phyloP scores from a whole-genome alignment of 805 yeast species.

The Myxozyma melibiosi region DNA sequence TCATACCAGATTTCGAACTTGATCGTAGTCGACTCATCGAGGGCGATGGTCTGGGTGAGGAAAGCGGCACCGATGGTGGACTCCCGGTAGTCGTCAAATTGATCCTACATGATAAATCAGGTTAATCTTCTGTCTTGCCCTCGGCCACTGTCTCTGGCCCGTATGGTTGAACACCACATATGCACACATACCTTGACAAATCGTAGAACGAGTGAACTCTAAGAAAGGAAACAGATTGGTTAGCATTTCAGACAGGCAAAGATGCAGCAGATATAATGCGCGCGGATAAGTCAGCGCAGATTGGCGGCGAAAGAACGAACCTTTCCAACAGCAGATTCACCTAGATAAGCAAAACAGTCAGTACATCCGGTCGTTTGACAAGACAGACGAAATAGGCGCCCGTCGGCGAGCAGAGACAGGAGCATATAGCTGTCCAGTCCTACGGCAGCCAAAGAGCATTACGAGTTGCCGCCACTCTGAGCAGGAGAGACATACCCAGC shows the following conservation, averaged over 20 bases:
- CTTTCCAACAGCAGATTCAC: slow-evolving; percentile 82
- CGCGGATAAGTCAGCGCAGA: neutral
- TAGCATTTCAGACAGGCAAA: slow-evolving; percentile 5
- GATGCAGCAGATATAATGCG: neutral
- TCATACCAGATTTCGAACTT: slow-evolving; percentile 53
- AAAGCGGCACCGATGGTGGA: slow-evolving; percentile 99
- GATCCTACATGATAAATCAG: slow-evolving; percentile 38
- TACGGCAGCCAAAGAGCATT: neutral
- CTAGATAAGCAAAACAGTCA: slow-evolving; percentile 24
- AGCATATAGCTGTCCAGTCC: neutral
- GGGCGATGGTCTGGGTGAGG: slow-evolving; percentile 71
- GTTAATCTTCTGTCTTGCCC: neutral
- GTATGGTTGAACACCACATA: neutral
- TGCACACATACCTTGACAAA: slow-evolving; percentile 54
- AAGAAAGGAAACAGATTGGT: slow-evolving; percentile 30
- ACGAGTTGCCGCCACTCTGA: neutral
- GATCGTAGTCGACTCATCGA: slow-evolving; percentile 49
- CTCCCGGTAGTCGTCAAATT: slow-evolving; percentile 76
- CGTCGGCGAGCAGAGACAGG: neutral
- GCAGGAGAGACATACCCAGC: slow-evolving; percentile 49
- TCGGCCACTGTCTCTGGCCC: neutral
- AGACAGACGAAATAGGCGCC: no score
- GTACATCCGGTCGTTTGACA: no score
- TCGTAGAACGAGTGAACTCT: slow-evolving; percentile 79
- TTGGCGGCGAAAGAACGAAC: slow-evolving; percentile 23